phyloP scores from a whole-genome alignment of 78 protist species.

The Dictyostelium firmibasis region DNA sequence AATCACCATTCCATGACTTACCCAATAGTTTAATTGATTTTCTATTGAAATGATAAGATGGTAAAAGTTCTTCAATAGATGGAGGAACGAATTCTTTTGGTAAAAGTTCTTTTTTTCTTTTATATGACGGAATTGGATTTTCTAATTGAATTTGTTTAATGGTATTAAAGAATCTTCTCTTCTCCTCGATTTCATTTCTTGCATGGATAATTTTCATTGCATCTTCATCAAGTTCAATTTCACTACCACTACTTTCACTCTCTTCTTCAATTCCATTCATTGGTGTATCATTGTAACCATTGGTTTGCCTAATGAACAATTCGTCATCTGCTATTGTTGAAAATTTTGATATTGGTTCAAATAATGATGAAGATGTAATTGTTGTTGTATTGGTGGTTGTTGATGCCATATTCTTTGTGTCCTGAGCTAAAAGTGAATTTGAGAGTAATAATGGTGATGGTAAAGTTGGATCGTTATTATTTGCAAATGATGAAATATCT shows the following conservation, averaged over 20 bases:
- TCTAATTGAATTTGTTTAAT: background rate
- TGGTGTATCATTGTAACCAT: background rate
- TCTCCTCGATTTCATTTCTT: conserved; percentile 24
- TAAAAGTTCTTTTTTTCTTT: conserved; percentile 28
- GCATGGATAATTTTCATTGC: conserved; percentile 18
- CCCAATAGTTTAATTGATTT: conserved; percentile 25
- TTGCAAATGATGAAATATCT: conserved; percentile 19
- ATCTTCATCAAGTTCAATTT: conserved; percentile 35
- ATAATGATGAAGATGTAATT: background rate
- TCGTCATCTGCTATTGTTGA: background rate
- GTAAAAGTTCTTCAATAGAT: conserved; percentile 26
- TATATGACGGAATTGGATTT: conserved; percentile 7
- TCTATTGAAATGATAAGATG: conserved; percentile 43
- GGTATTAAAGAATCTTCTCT: conserved; percentile 15
- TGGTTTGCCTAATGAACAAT: background rate
- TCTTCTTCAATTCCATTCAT: background rate
- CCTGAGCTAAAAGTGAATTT: background rate
- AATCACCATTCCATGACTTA: conserved; percentile 52
- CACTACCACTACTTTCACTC: background rate
- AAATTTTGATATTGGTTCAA: conserved; percentile 8
- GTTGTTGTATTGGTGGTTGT: background rate
- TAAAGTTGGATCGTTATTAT: background rate
- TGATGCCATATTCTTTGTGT: background rate
- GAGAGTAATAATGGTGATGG: background rate
- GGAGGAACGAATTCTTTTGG: background rate